Percentiles rank a stretch among this genome's conserved stretches.
Conservation (phyloP, 2,329 filamentous ascomycete genomes). For the Rutstroemia sp. region DNA sequence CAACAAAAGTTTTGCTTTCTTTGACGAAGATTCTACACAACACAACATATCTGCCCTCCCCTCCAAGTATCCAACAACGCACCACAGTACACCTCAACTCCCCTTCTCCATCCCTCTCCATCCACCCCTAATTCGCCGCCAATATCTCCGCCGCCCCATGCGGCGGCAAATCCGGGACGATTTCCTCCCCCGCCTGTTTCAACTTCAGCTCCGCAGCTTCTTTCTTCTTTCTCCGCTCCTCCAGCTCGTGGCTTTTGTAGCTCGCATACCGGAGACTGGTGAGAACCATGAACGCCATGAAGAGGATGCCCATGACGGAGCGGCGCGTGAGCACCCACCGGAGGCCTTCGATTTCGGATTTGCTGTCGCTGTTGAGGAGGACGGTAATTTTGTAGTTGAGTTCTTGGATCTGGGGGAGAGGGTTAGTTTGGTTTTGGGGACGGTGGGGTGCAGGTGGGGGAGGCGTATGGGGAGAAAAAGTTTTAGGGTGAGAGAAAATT, state of each 20-base stretch:
- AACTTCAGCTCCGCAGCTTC: slow-evolving; percentile 27
- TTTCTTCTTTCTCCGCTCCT: slow-evolving; percentile 23
- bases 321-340: slow-evolving; percentile 73
- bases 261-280: slow-evolving; percentile 53
- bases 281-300: slow-evolving; percentile 56
- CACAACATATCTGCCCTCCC: too few species aligned
- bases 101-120: neutral
- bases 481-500: neutral
- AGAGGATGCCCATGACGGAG: slow-evolving; percentile 56
- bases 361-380: slow-evolving; percentile 78
- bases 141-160: slow-evolving; percentile 51
- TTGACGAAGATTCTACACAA: too few species aligned
- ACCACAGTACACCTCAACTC: neutral
- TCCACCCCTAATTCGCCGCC: slow-evolving; percentile 41
- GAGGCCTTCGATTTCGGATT: slow-evolving; percentile 84
- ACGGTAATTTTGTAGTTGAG: slow-evolving; percentile 96
- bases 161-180: slow-evolving; percentile 34
- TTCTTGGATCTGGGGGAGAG: slow-evolving; percentile 64
- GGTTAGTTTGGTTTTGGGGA: neutral
- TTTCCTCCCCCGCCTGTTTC: slow-evolving; percentile 35
- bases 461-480: neutral
- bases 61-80: too few species aligned
- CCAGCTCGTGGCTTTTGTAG: slow-evolving; percentile 35
- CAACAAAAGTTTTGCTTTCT: too few species aligned
- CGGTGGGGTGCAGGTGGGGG: neutral